Percentiles rank a stretch among this genome's conserved stretches.
Evolutionary conservation across 106 monocot species (phyloP).

Genomic region (Dendrobium chrysotoxum): DNA sequence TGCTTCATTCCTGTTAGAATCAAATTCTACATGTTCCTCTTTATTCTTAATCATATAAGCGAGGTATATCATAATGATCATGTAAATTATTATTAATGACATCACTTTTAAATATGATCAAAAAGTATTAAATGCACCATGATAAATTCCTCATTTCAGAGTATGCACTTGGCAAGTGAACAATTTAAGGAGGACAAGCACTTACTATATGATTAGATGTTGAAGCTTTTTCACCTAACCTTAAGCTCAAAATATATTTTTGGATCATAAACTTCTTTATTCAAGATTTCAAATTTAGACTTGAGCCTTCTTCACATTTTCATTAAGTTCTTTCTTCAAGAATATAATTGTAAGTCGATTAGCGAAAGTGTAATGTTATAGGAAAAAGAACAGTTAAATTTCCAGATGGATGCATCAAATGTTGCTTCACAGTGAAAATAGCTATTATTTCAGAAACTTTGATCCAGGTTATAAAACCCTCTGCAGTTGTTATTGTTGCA

Average conservation of each 20-base stretch:
- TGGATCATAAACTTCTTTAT: neutral
- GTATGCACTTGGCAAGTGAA: too few relatives aligned
- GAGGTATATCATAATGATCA: neutral
- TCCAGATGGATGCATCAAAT: neutral
- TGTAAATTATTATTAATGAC: neutral
- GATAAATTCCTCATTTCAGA: neutral
- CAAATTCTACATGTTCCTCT: neutral
- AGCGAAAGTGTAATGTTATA: neutral
- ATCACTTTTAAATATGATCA: neutral
- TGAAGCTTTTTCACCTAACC: neutral
- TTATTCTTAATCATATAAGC: neutral
- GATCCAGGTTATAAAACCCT: neutral
- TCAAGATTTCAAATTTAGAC: neutral
- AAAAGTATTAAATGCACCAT: neutral
- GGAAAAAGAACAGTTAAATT: neutral
- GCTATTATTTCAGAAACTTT: neutral
- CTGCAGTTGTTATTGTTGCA: neutral
- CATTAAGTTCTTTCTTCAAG: neutral
- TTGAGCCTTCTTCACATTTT: neutral
- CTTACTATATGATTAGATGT: neutral
- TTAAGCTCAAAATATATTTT: neutral
- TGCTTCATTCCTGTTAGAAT: neutral
- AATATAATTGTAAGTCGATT: neutral
- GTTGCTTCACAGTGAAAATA: neutral
- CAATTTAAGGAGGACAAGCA: too few relatives aligned